Conservation (phyloP, 768 basidiomycete species). For the Trichaptum fuscoviolaceum region DNA sequence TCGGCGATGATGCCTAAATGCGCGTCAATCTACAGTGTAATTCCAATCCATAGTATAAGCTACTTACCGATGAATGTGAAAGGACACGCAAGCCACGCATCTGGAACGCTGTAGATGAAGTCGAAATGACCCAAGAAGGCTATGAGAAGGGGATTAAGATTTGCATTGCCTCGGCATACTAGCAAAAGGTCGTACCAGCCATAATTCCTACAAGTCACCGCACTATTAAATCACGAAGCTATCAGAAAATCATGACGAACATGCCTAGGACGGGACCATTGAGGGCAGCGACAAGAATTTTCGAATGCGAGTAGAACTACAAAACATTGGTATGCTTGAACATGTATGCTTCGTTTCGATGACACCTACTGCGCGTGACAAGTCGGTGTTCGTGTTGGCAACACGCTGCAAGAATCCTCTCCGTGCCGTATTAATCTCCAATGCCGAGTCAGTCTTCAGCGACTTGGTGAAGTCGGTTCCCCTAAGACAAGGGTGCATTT, state of each 20-base stretch:
- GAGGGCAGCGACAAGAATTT: conserved; percentile 63
- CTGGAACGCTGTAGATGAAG: conserved; percentile 62
- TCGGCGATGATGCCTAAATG: conserved; percentile 58
- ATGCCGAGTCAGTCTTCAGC: background rate
- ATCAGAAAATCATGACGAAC: conserved; percentile 10
- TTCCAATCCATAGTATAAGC: conserved; percentile 9
- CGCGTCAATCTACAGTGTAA: conserved; percentile 9
- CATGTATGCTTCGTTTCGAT: background rate
- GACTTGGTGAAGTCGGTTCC: conserved; percentile 50
- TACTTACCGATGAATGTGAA: conserved; percentile 58
- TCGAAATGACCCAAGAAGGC: conserved; percentile 71
- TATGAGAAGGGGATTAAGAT: conserved; percentile 18
- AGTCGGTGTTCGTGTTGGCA: conserved; percentile 50
- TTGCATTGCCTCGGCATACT: too few relatives aligned
- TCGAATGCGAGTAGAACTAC: conserved; percentile 64
- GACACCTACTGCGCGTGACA: conserved; percentile 53
- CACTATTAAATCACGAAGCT: background rate
- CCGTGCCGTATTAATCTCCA: conserved; percentile 27
- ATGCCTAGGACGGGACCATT: conserved; percentile 75
- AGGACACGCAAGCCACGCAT: conserved; percentile 57
- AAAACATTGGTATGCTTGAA: background rate
- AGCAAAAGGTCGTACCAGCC: conserved; percentile 37
- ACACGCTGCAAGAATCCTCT: conserved; percentile 43
- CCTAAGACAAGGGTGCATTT: conserved; percentile 25
- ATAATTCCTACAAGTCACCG: conserved; percentile 45